Evolutionary conservation across 495 filamentous ascomycete genomes (phyloP), one percentile per base, ranked within the genome.

Genomic region (Penicillium antarcticum): DNA sequence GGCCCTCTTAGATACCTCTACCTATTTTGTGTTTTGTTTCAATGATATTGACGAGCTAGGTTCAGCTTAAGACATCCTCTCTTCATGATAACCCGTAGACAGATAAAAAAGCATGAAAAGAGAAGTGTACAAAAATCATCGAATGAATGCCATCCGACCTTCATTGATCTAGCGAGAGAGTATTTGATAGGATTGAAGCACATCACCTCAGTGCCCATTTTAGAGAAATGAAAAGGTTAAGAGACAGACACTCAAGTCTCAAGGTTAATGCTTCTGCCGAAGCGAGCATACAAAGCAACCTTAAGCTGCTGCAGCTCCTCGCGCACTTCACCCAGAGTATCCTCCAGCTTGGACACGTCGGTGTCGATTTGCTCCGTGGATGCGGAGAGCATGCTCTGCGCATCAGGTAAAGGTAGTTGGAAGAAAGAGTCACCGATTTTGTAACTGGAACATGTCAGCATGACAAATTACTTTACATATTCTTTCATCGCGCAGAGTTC

Each of bases 371-470:
- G 76, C 50, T 86, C 79, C 2, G 83, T 83, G 2, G 87, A 87
- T 13, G 81, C 67, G 11, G 84, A 73, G 7, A 98, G 85, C 63
- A 96, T 75, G 48, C 90, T 80, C 65, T 96, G 91, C 11, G 91
- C 92, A 58, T 97, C 87, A 19, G 80, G 62, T 12, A 95, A 77
- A 1, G 90, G 87, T 12, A 98, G 72, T 31, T 89, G 87, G 61
- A 97, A 80, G 77, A 97, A 98, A 21, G 91, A 85, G 67, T 98
- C 95, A 34, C 94, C 94, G 48, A 98, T 89, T 75, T 95, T 95
- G 75, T 97, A 97, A 10, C 92, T 97, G 60, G 11, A 23, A 13
- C 37, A 23, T 4, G 3, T 11, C 7, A 10, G 12, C 2, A 21
- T 51, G 33, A 43, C 21, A 45, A 3, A 23, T 23, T 23, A 2